Conservation (phyloP, 768 basidiomycete species). For the Suillus clintonianus region DNA sequence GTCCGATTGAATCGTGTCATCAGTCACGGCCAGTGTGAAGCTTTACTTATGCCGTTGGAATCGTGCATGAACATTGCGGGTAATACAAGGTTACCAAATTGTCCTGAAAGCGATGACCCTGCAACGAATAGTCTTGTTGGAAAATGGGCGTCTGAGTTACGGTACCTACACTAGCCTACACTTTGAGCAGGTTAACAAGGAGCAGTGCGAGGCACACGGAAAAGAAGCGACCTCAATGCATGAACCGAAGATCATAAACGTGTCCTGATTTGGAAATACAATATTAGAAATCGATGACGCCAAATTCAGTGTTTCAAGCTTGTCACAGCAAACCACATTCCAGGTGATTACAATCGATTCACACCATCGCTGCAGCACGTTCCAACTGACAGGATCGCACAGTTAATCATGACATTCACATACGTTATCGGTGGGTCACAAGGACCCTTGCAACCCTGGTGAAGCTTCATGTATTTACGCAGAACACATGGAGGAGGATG, state of each 20-base stretch:
- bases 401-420: constrained; percentile 42
- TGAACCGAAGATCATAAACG: neutral
- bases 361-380: neutral
- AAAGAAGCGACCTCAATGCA: constrained; percentile 1
- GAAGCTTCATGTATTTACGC: constrained; percentile 8
- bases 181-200: neutral
- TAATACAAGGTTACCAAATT: neutral
- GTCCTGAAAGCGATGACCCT: neutral
- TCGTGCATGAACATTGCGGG: constrained; percentile 12
- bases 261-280: constrained; percentile 12
- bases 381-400: neutral
- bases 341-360: neutral
- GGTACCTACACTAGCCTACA: neutral
- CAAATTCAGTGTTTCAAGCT: neutral
- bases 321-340: neutral
- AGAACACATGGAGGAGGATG: constrained; percentile 98
- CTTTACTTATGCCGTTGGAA: constrained; percentile 19
- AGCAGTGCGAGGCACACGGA: constrained; percentile 26
- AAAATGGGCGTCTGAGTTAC: neutral
- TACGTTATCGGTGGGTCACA: constrained; percentile 57
- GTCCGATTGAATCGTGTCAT: constrained; percentile 26
- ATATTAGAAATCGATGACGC: constrained; percentile 5
- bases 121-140: neutral
- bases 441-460: neutral
- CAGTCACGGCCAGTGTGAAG: neutral